phyloP scores from a whole-genome alignment of 768 basidiomycete genomes.

The Agaricus subrufescens region DNA sequence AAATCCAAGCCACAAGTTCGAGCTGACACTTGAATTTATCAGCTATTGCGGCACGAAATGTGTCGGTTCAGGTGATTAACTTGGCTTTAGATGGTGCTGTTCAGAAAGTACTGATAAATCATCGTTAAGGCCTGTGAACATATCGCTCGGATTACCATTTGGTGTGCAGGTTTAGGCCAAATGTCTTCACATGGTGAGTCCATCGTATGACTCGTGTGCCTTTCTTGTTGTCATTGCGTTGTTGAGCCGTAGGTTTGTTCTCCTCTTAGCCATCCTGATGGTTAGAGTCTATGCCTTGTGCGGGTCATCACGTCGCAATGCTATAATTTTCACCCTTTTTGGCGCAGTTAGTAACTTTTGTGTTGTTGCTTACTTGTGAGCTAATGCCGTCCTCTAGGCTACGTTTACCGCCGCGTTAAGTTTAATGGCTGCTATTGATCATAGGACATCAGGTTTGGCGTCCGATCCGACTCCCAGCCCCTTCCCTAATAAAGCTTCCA shows the following conservation, averaged over 20 bases:
- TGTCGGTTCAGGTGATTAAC: neutral
- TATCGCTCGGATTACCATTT: neutral
- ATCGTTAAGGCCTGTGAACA: neutral
- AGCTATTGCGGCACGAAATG: neutral
- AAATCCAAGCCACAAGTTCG: too few relatives aligned
- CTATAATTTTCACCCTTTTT: neutral
- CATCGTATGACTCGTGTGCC: too few relatives aligned
- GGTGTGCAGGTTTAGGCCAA: neutral
- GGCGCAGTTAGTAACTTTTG: neutral
- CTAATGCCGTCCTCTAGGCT: neutral
- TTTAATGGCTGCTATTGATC: neutral
- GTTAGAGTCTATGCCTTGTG: neutral
- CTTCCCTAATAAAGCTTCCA: neutral
- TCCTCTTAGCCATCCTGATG: neutral
- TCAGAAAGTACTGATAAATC: neutral
- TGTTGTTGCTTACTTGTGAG: neutral
- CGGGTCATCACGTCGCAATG: neutral
- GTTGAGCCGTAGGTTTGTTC: neutral
- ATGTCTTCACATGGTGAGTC: neutral
- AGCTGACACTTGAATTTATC: neutral
- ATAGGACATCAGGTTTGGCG: neutral
- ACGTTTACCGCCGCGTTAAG: neutral
- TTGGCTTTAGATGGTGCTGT: neutral
- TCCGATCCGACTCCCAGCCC: too few relatives aligned
- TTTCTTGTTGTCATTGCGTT: too few relatives aligned